phyloP scores from a whole-genome alignment of 1,284 basidiomycete genomes.

The Grifola frondosa region DNA sequence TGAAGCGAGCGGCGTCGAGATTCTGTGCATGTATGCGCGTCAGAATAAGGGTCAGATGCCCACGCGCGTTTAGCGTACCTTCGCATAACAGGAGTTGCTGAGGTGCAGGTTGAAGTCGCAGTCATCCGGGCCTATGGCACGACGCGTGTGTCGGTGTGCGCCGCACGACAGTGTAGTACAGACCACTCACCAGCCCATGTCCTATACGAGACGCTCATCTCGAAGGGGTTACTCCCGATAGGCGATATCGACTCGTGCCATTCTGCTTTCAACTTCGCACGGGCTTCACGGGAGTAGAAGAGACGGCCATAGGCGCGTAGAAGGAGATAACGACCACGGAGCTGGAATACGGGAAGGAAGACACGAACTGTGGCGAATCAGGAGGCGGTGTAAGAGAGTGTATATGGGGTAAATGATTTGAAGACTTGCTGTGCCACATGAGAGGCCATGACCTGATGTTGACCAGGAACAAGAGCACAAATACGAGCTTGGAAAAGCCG shows the following conservation, averaged over 20 bases:
- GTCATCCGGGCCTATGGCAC: constrained; percentile 60
- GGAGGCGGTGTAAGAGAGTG: background rate
- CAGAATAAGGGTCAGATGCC: background rate
- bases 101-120: constrained; percentile 71
- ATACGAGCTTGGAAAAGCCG: constrained; percentile 17
- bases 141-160: background rate
- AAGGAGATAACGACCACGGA: constrained; percentile 38
- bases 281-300: constrained; percentile 37
- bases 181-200: constrained; percentile 56
- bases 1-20: constrained; percentile 50
- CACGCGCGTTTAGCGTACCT: constrained; percentile 38
- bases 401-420: background rate
- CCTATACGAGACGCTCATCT: constrained; percentile 38
- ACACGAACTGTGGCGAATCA: constrained; percentile 49
- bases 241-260: constrained; percentile 49
- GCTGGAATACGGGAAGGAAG: constrained; percentile 45
- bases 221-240: constrained; percentile 58
- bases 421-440: constrained; percentile 62
- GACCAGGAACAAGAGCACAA: constrained; percentile 40
- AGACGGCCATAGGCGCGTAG: constrained; percentile 40
- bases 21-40: constrained; percentile 35
- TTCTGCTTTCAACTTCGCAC: constrained; percentile 31
- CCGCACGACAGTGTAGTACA: background rate
- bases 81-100: constrained; percentile 77
- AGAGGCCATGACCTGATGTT: constrained; percentile 62